Conservation (phyloP, 163 green algal genomes). For the Prototheca stagnorum region DNA sequence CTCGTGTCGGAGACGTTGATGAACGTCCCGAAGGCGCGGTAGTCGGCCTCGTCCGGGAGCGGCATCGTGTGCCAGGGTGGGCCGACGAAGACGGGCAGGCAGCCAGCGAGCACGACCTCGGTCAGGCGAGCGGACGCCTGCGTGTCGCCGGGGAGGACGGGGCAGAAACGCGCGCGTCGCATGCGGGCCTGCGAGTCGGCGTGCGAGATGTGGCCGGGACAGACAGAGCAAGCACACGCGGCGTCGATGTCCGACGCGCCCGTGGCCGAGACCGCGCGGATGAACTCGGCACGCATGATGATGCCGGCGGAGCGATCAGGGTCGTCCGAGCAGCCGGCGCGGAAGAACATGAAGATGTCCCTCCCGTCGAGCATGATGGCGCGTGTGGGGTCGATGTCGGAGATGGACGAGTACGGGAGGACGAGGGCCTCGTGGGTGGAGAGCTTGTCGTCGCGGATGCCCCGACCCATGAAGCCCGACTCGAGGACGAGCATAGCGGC, state of each 20-base stretch:
- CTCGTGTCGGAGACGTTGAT: neutral
- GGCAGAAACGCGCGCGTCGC: slow-evolving; percentile 6
- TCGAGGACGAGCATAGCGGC: too few species aligned
- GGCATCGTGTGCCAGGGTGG: slow-evolving; percentile 17
- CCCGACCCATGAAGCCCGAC: too few species aligned
- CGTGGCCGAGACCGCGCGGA: neutral
- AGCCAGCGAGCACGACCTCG: slow-evolving; percentile 11
- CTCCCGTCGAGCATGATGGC: neutral
- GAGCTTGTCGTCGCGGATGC: too few species aligned
- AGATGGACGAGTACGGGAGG: neutral
- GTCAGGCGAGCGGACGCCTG: slow-evolving; percentile 7
- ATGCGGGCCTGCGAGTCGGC: slow-evolving; percentile 1
- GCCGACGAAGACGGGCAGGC: slow-evolving; percentile 17
- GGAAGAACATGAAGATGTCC: slow-evolving; percentile 8
- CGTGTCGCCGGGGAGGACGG: slow-evolving; percentile 5
- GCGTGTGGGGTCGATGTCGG: neutral
- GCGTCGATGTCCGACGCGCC: slow-evolving; percentile 1
- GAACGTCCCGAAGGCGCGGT: neutral
- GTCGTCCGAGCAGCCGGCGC: neutral
- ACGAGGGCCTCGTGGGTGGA: neutral
- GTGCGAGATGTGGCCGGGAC: slow-evolving; percentile 1
- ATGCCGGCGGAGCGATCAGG: slow-evolving; percentile 4
- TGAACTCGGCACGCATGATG: slow-evolving; percentile 1
- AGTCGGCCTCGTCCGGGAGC: slow-evolving; percentile 4
- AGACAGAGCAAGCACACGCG: slow-evolving; percentile 9